These are phyloP conservation scores for Aureobasidium namibiae DNA, from an alignment of 2,329 filamentous ascomycete genomes.

Conservation along the genomic window DNA sequence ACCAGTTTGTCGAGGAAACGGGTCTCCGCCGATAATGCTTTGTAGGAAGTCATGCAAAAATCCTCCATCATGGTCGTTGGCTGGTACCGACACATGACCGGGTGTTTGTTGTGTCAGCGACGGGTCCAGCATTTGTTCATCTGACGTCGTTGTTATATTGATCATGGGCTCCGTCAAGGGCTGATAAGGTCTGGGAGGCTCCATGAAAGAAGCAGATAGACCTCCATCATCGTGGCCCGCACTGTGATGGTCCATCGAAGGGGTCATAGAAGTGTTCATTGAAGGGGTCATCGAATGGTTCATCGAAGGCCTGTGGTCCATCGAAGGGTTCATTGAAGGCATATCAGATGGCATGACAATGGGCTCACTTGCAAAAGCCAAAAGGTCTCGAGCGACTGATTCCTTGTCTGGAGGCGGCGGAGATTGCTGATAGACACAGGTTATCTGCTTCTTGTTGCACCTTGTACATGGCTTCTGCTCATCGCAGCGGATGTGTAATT, in stretches of 20 bases:
- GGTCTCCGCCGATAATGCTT: conserved; percentile 11
- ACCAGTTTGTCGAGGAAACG: neutral
- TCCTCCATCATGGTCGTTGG: neutral
- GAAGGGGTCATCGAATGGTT: too few species aligned
- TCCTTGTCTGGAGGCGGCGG: conserved; percentile 9
- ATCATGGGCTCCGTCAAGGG: neutral
- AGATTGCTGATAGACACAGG: conserved; percentile 30
- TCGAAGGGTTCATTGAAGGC: neutral
- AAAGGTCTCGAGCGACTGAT: conserved; percentile 1
- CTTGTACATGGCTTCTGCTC: conserved; percentile 47
- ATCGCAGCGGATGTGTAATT: conserved; percentile 46
- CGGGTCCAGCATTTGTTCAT: neutral
- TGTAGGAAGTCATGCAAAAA: conserved; percentile 14
- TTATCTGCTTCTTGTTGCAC: conserved; percentile 42
- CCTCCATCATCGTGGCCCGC: neutral
- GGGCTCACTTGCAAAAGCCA: neutral
- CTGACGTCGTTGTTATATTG: neutral
- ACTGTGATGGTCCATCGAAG: too few species aligned
- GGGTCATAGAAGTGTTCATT: too few species aligned
- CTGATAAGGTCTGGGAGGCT: neutral
- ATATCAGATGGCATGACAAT: neutral
- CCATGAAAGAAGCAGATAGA: neutral
- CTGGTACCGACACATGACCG: neutral
- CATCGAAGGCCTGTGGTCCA: too few species aligned
- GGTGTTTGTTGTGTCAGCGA: neutral